A percentile compares a stretch with the other conserved stretches of the same genome.
Conservation (phyloP, 176 grass and related monocot species). For the Paspalum vaginatum region DNA sequence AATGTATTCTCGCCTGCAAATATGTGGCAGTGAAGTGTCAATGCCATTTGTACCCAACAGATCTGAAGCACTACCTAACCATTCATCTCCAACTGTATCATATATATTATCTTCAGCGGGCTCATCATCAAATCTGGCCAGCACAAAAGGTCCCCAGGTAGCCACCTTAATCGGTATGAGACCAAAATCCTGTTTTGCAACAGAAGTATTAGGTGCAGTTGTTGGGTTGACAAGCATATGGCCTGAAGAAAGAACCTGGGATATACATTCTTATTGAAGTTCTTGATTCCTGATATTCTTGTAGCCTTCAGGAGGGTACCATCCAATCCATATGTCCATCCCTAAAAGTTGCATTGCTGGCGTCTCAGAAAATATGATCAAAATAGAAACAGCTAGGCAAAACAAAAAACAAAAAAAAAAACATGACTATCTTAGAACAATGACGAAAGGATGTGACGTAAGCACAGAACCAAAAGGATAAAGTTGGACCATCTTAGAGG, state of each 20-base stretch:
- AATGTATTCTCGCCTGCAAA: constrained; percentile 88
- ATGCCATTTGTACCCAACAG: constrained; percentile 71
- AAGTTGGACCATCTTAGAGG: not conserved
- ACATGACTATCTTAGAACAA: not conserved
- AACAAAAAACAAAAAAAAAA: too few species aligned
- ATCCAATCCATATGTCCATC: constrained; percentile 95
- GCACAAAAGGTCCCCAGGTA: constrained; percentile 91
- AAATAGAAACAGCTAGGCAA: constrained; percentile 18
- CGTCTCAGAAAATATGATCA: constrained; percentile 7
- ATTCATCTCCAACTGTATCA: constrained; percentile 68
- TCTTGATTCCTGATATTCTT: constrained; percentile 85
- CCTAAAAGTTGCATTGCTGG: constrained; percentile 47
- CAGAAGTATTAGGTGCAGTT: constrained; percentile 28
- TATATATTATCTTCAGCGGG: constrained; percentile 43
- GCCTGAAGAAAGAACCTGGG: not conserved
- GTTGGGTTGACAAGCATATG: constrained; percentile 11
- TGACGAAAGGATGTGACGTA: not conserved
- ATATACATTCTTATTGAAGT: constrained; percentile 79
- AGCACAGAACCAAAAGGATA: not conserved
- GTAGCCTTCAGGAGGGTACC: constrained; percentile 92
- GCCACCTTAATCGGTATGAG: constrained; percentile 70
- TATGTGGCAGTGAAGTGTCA: constrained; percentile 66
- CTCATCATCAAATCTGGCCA: constrained; percentile 58
- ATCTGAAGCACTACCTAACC: constrained; percentile 81
- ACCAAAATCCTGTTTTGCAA: constrained; percentile 69